Base-by-base conservation (phyloP, 495 filamentous ascomycete genomes). In the Neurospora sp. region DNA sequence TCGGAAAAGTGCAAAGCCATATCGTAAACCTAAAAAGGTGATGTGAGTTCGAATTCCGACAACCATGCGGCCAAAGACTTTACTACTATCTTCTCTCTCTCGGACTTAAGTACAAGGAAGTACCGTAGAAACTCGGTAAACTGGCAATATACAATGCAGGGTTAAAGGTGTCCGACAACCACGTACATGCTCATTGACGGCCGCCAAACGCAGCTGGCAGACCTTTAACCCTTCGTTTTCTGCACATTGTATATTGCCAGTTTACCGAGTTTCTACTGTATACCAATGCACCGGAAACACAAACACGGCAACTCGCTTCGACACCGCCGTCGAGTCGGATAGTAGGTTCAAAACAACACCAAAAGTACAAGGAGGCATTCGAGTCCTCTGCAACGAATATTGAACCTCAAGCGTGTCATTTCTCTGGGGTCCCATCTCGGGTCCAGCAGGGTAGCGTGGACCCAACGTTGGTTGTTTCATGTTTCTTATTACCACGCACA, bases 401-500 rank as follows among this genome's bases (percentile, higher is more conserved):
- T 62, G 28, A 7, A 34, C 28, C 48, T 59, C 48, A 59, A 13
- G 21, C 48, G 11, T 31, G 11, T 62, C 54, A 62, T 31, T 21
- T 24, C 43, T 48, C n/a, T 54, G 54, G 28, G 54, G 54, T 34
- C 54, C 9, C 7, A 66, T 34, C 54, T 66, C 31, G 9, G 54
- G 17, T 15, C 24, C 13, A 28, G 28, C 54, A 66, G 54, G 13
- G 28, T 66, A 66, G 28, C 54, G 54, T 19, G 43, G 24, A 36
- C 34, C 69, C 38, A 70, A 24, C 69, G 38, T 37, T 42, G 13
- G n/a, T 37, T 72, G 73, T 74, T 74, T 74, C 73, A 74, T 74
- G 73, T 74, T 74, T 74, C 70, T 72, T 72, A 71, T 71, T 71
- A n/a, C 39, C 13, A 43, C 70, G 70, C 70, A 71, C 28, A 71